Conservation (phyloP, 2,329 filamentous ascomycete genomes). For the Aspergillus pseudonomiae region DNA sequence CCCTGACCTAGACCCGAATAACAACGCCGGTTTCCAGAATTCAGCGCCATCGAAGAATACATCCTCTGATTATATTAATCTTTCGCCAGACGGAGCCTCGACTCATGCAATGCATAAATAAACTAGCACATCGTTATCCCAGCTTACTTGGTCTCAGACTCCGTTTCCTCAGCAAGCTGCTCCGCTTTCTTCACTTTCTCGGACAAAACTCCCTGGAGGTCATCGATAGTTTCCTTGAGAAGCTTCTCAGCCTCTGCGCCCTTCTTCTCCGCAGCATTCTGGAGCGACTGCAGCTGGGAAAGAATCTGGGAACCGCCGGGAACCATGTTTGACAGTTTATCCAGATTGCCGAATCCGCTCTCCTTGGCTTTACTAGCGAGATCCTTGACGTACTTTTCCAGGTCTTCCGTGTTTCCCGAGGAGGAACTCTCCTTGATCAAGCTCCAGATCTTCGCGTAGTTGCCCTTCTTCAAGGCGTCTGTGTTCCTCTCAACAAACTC, state of each 20-base stretch:
- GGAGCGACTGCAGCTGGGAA: conserved; percentile 66
- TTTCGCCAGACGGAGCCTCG: background rate
- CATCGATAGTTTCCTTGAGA: conserved; percentile 65
- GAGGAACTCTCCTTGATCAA: conserved; percentile 64
- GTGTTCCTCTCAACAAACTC: conserved; percentile 72
- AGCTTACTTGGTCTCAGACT: conserved; percentile 21
- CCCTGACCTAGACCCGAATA: background rate
- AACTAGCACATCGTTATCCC: no score
- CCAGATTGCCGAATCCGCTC: conserved; percentile 52
- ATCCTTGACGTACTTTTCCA: conserved; percentile 64
- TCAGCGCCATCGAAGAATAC: background rate
- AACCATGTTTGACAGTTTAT: conserved; percentile 67
- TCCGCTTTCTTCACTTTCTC: conserved; percentile 26
- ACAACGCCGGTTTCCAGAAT: background rate
- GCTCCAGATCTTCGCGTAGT: conserved; percentile 65
- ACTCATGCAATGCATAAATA: background rate
- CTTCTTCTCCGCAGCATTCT: conserved; percentile 68
- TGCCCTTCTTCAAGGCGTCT: conserved; percentile 68
- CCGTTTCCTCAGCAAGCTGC: conserved; percentile 22
- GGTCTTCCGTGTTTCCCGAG: conserved; percentile 61
- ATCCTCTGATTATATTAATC: background rate
- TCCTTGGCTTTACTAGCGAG: conserved; percentile 63
- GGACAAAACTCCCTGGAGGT: conserved; percentile 24
- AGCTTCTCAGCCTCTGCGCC: conserved; percentile 69
- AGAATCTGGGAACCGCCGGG: conserved; percentile 67